These are phyloP conservation scores for Xanthoparmelia taractica DNA, from an alignment of 495 filamentous ascomycete species.

Conservation along the genomic window DNA sequence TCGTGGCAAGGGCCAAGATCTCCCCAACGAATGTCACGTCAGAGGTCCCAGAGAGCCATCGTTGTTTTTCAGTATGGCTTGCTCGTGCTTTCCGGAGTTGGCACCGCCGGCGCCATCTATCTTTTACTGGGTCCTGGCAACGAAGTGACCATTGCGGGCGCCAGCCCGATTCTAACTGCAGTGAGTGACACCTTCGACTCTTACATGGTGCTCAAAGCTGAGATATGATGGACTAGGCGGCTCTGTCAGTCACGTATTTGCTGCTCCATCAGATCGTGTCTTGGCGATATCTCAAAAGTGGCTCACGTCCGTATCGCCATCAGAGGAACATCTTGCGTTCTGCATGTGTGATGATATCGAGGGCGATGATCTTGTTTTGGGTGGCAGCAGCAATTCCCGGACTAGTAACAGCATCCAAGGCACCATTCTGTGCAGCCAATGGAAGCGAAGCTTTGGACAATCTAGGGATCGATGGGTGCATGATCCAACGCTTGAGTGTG, in stretches of 20 bases:
- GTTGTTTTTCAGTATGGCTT: slow-evolving; percentile 2
- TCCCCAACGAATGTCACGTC: not conserved
- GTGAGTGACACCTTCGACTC: slow-evolving; percentile 5
- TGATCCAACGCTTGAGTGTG: slow-evolving; percentile 14
- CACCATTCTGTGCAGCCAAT: slow-evolving; percentile 11
- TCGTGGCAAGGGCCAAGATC: not conserved
- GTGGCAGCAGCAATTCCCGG: slow-evolving; percentile 9
- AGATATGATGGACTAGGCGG: not conserved
- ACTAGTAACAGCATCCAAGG: slow-evolving; percentile 13
- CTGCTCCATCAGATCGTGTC: slow-evolving; percentile 11
- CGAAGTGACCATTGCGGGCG: slow-evolving; percentile 5
- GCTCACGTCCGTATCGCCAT: not conserved
- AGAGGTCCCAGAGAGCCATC: not conserved
- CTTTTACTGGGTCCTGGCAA: not conserved
- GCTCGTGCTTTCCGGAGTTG: not conserved
- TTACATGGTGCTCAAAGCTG: slow-evolving; percentile 3
- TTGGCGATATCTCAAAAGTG: slow-evolving; percentile 2
- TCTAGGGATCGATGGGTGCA: slow-evolving; percentile 15
- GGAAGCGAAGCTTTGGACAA: not conserved
- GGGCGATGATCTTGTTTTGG: slow-evolving; percentile 10
- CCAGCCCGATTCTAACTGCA: slow-evolving; percentile 7
- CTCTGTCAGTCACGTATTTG: slow-evolving; percentile 7
- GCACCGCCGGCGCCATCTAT: not conserved
- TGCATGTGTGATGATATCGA: slow-evolving; percentile 6
- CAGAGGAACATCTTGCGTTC: slow-evolving; percentile 1